These are phyloP conservation scores for Protostelium mycophagum DNA, from an alignment of 78 protist species.

Conservation along the genomic window DNA sequence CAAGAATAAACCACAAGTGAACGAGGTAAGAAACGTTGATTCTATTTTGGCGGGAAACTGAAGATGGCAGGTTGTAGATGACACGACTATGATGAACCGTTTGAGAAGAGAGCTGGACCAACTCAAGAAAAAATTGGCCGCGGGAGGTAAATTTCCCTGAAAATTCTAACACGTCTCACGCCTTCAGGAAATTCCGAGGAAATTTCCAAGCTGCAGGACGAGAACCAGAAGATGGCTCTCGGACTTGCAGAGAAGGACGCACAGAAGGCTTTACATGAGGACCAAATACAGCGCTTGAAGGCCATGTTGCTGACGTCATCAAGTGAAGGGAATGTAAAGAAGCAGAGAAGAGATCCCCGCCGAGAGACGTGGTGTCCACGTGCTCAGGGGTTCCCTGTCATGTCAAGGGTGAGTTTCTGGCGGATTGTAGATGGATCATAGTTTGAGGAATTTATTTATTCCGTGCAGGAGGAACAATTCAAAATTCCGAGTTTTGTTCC, in stretches of 20 bases:
- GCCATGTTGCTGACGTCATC: not conserved
- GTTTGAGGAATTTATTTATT: no score
- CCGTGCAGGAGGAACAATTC: not conserved
- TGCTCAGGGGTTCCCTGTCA: not conserved
- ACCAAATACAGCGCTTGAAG: not conserved
- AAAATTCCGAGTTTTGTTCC: not conserved
- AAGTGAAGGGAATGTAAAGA: not conserved
- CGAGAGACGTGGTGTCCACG: not conserved
- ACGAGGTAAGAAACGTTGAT: slow-evolving; percentile 48
- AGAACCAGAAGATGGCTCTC: no score
- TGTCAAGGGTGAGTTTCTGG: not conserved
- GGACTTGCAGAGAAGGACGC: not conserved
- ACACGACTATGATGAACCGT: not conserved
- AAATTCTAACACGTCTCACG: no score
- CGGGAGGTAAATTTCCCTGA: no score
- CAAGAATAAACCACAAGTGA: slow-evolving; percentile 64
- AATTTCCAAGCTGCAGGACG: not conserved
- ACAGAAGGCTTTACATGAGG: not conserved
- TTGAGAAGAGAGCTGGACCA: not conserved
- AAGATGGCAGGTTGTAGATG: not conserved
- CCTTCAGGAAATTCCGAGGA: not conserved
- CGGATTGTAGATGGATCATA: not conserved
- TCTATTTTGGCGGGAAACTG: slow-evolving; percentile 8
- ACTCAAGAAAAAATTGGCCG: not conserved
- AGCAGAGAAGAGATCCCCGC: not conserved